phyloP scores from a whole-genome alignment of 768 basidiomycete species.

The Paxillus ammoniavirescens region DNA sequence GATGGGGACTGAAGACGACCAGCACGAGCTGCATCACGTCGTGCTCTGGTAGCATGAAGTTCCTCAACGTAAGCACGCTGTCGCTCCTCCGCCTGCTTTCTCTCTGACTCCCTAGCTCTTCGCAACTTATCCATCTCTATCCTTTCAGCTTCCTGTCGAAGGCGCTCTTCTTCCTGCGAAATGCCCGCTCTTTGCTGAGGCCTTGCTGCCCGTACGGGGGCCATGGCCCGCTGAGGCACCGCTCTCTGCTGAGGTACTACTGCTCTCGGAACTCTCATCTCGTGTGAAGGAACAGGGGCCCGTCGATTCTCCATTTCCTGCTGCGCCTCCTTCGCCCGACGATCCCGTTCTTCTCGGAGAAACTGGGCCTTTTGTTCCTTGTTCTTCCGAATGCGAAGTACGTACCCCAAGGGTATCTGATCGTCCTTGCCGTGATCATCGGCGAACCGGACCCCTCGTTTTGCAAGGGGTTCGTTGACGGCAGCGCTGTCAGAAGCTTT shows the following conservation, averaged over 20 bases:
- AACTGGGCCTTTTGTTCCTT: slow-evolving; percentile 72
- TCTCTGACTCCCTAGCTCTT: slow-evolving; percentile 34
- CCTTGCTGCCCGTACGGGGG: slow-evolving; percentile 14
- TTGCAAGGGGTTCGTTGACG: slow-evolving; percentile 16
- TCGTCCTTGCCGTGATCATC: slow-evolving; percentile 66
- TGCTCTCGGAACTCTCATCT: slow-evolving; percentile 14
- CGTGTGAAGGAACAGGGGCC: slow-evolving; percentile 6
- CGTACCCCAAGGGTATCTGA: slow-evolving; percentile 63
- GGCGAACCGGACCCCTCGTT: slow-evolving; percentile 62
- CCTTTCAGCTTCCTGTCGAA: slow-evolving; percentile 47
- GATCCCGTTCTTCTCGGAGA: slow-evolving; percentile 57
- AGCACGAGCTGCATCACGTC: slow-evolving; percentile 58
- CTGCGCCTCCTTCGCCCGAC: slow-evolving; percentile 41
- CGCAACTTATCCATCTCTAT: slow-evolving; percentile 51
- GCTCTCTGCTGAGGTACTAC: slow-evolving; percentile 10
- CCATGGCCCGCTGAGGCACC: slow-evolving; percentile 12
- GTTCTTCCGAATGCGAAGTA: slow-evolving; percentile 69
- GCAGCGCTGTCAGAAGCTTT: slow-evolving; percentile 10
- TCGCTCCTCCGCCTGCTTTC: slow-evolving; percentile 46
- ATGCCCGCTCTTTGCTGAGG: slow-evolving; percentile 4
- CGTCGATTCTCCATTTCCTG: slow-evolving; percentile 32
- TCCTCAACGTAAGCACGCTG: slow-evolving; percentile 57
- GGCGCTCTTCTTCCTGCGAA: slow-evolving; percentile 39
- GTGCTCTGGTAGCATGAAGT: slow-evolving; percentile 55
- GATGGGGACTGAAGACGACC: slow-evolving; percentile 34